Evolutionary conservation across 2,329 filamentous ascomycete species (phyloP).

Genomic region (Microcyclosporella mali): DNA sequence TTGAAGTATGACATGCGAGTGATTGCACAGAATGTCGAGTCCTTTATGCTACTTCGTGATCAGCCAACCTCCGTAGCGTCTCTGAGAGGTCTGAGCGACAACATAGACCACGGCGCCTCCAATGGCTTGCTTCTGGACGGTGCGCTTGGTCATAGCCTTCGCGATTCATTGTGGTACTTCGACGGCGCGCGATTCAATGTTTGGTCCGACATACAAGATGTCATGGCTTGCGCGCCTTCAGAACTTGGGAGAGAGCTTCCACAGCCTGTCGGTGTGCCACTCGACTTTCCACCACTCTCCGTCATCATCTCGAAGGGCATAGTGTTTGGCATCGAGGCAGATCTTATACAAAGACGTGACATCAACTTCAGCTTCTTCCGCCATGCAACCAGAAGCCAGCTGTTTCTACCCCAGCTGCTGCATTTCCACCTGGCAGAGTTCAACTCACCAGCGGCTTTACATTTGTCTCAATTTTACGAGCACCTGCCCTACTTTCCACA

Average conservation of each 20-base stretch:
- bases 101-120: constrained; percentile 15
- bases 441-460: constrained; percentile 72
- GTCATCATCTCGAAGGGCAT: constrained; percentile 84
- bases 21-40: constrained; percentile 92
- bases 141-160: constrained; percentile 49
- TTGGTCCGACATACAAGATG: constrained; percentile 83
- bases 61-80: constrained; percentile 41
- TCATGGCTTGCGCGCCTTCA: constrained; percentile 63
- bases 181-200: constrained; percentile 78
- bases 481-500: constrained; percentile 88
- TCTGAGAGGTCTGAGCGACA: constrained; percentile 8
- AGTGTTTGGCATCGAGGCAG: constrained; percentile 82
- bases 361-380: constrained; percentile 85
- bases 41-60: constrained; percentile 87
- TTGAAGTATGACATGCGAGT: constrained; percentile 98
- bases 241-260: constrained; percentile 65
- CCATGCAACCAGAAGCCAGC: constrained; percentile 83
- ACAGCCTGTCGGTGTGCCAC: constrained; percentile 65
- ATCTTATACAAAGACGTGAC: constrained; percentile 87
- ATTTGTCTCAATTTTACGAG: constrained; percentile 77
- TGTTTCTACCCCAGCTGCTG: constrained; percentile 85
- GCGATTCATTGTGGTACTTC: constrained; percentile 91
- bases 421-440: constrained; percentile 70
- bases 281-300: constrained; percentile 95
- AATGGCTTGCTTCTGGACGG: constrained; percentile 17